Evolutionary conservation across 148 eudicot species (phyloP).

Genomic region (Nepenthes gracilis): DNA sequence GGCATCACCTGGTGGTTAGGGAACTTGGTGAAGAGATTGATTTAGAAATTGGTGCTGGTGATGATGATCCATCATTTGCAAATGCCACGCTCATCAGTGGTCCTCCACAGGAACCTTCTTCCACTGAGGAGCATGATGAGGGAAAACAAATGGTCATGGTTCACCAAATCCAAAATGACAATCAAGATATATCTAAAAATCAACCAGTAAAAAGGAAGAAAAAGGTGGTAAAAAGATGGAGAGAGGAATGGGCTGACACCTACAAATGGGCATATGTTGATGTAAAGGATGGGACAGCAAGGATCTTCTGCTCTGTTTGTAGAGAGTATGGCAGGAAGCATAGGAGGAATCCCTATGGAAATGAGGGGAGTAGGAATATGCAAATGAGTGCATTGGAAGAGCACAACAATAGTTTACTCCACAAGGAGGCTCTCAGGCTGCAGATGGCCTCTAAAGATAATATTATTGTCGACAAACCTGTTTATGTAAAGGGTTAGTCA

Average conservation of each 20-base stretch:
- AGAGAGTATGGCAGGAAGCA: constrained; percentile 97
- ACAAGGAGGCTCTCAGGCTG: constrained; percentile 91
- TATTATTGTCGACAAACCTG: constrained; percentile 70
- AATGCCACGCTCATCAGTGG: constrained; percentile 46
- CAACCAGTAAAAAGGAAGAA: constrained; percentile 81
- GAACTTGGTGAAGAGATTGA: constrained; percentile 96
- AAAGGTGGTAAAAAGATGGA: constrained; percentile 97
- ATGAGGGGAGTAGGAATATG: constrained; percentile 99
- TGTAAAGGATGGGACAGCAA: constrained; percentile 83
- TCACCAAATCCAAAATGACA: constrained; percentile 49
- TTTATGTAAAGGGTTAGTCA: constrained; percentile 75
- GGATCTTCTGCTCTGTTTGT: constrained; percentile 93
- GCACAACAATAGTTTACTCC: constrained; percentile 93
- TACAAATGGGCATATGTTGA: constrained; percentile 99
- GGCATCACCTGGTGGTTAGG: constrained; percentile 86
- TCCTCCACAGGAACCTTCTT: constrained; percentile 54
- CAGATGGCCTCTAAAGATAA: constrained; percentile 97
- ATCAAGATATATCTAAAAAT: constrained; percentile 60
- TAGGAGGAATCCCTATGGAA: constrained; percentile 93
- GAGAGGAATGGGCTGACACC: constrained; percentile 99
- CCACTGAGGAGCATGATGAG: constrained; percentile 59
- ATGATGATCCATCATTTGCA: constrained; percentile 72
- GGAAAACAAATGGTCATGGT: constrained; percentile 59
- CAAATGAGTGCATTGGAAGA: constrained; percentile 99
- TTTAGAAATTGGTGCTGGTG: constrained; percentile 83